A percentile compares a stretch with the other conserved stretches of the same genome.
Conservation (phyloP, 371 early-diverging fungal genomes). For the Circinella umbellata region DNA sequence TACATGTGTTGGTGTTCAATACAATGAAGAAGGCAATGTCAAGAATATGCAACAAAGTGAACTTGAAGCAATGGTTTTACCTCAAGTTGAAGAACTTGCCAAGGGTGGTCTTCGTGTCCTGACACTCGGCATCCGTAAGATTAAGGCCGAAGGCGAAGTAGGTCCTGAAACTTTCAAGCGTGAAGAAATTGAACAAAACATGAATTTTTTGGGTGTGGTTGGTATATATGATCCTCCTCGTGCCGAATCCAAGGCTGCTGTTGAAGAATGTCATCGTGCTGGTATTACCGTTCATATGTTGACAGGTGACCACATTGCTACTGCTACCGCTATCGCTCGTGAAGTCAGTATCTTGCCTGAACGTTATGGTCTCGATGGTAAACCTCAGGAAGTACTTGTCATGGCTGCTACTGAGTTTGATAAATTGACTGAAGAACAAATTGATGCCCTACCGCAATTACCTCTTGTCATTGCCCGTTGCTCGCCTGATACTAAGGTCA, state of each 20-base stretch:
- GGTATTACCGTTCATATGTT: constrained; percentile 96
- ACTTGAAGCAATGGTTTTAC: constrained; percentile 51
- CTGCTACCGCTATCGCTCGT: constrained; percentile 93
- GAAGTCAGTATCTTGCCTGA: constrained; percentile 86
- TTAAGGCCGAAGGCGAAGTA: constrained; percentile 51
- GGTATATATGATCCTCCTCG: constrained; percentile 96
- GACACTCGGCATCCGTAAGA: constrained; percentile 47
- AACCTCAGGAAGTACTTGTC: constrained; percentile 49
- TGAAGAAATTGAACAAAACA: constrained; percentile 71
- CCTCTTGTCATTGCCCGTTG: constrained; percentile 95
- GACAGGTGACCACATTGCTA: constrained; percentile 94
- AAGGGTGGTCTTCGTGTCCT: constrained; percentile 76
- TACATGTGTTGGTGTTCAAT: constrained; percentile 57
- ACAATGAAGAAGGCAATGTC: constrained; percentile 49
- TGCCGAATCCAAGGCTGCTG: constrained; percentile 74
- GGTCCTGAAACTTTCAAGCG: constrained; percentile 59
- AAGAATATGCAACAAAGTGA: constrained; percentile 44
- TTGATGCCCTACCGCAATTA: constrained; percentile 80
- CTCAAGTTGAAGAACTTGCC: constrained; percentile 64
- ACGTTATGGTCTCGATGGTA: constrained; percentile 37
- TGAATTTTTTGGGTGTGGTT: constrained; percentile 90
- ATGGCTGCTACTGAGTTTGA: constrained; percentile 91
- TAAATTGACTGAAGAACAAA: constrained; percentile 75
- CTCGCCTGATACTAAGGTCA: constrained; percentile 96
- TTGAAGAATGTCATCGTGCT: constrained; percentile 85